Percentiles rank a stretch among this genome's conserved stretches.
These are phyloP conservation scores for Eucalyptus viminalis DNA, from an alignment of 345 rosid species.

Conservation along the genomic window DNA sequence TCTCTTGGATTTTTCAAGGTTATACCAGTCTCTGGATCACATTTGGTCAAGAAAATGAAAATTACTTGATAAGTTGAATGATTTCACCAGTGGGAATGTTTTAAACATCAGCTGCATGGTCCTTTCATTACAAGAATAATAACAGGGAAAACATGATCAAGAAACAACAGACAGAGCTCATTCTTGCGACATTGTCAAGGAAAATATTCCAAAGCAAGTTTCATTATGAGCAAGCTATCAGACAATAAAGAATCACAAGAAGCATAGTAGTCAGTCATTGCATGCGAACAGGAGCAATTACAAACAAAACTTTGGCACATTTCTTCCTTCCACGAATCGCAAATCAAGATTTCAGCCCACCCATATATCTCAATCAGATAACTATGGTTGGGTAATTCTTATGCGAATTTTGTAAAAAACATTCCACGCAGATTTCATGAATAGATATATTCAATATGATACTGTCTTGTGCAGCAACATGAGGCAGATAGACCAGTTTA, in stretches of 20 bases:
- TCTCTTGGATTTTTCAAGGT: slow-evolving; percentile 85
- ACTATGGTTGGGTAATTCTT: background rate
- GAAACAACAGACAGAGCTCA: background rate
- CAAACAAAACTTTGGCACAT: background rate
- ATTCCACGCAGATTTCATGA: background rate
- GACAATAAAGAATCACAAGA: background rate
- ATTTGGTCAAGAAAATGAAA: background rate
- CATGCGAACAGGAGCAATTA: background rate
- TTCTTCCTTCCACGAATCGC: background rate
- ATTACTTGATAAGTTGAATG: background rate
- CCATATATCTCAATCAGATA: background rate
- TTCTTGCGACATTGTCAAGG: background rate
- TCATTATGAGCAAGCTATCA: background rate
- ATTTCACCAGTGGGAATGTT: background rate
- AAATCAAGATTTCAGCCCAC: background rate
- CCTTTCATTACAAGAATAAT: background rate
- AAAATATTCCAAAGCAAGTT: background rate
- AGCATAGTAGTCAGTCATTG: background rate
- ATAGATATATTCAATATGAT: background rate
- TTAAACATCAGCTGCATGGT: background rate
- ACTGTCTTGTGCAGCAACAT: background rate
- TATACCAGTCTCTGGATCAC: slow-evolving; percentile 81
- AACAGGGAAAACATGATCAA: background rate
- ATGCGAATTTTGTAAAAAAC: background rate
- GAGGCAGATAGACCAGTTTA: background rate